Evolutionary conservation across 257 asterid species (phyloP).

Genomic region (Linaria vulgaris): DNA sequence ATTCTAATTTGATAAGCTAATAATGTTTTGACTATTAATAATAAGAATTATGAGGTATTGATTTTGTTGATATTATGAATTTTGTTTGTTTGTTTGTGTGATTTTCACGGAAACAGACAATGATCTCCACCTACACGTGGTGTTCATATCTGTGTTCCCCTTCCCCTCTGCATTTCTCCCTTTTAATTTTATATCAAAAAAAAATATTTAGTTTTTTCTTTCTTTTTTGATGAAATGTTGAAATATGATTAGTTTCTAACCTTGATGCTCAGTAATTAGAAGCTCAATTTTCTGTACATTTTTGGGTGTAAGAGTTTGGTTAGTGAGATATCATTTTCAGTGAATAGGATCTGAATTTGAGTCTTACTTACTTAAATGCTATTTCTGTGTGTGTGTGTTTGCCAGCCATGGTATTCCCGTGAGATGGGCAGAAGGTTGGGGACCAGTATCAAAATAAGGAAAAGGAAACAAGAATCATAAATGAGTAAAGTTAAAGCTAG

Average conservation of each 20-base stretch:
- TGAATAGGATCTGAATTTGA: slow-evolving; percentile 40
- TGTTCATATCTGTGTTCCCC: slow-evolving; percentile 37
- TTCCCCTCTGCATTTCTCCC: slow-evolving; percentile 4
- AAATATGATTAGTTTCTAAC: too few relatives aligned
- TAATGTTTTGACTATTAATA: too few relatives aligned
- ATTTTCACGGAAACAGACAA: slow-evolving; percentile 50
- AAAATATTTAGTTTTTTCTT: neutral
- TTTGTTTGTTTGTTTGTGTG: slow-evolving; percentile 34
- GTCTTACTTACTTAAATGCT: slow-evolving; percentile 25
- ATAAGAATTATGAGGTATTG: too few relatives aligned
- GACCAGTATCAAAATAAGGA: slow-evolving; percentile 30
- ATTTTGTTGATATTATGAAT: too few relatives aligned
- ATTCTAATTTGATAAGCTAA: too few relatives aligned
- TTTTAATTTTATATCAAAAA: neutral
- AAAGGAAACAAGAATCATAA: slow-evolving; percentile 25
- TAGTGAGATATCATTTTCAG: slow-evolving; percentile 26
- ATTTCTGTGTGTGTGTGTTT: slow-evolving; percentile 20
- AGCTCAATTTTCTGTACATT: slow-evolving; percentile 25
- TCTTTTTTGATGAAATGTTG: slow-evolving; percentile 2
- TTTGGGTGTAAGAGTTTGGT: neutral
- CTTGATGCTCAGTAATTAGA: too few relatives aligned
- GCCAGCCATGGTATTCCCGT: slow-evolving; percentile 69
- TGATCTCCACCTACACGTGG: slow-evolving; percentile 54
- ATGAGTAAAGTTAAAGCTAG: slow-evolving; percentile 13
- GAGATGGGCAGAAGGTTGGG: slow-evolving; percentile 60